A percentile compares a stretch with the other conserved stretches of the same genome.
phyloP scores from a whole-genome alignment of 73 alveolate genomes.

The Paramecium sexaurelia region DNA sequence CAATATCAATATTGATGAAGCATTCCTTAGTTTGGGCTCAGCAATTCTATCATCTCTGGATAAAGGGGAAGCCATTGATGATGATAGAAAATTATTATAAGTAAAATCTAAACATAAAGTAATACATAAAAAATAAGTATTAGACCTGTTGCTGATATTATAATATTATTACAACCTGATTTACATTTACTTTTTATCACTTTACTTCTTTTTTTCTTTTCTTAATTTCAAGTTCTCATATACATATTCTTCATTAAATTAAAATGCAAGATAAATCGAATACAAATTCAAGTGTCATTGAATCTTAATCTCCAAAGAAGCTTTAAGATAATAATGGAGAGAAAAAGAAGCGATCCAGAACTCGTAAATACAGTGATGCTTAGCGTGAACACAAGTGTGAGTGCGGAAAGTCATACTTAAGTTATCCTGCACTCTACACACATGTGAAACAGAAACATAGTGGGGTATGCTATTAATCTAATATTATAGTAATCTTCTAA shows the following conservation, averaged over 20 bases:
- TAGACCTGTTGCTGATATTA: not conserved
- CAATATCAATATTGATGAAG: constrained; percentile 78
- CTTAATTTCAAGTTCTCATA: not conserved
- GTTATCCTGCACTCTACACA: constrained; percentile 99
- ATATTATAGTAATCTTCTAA: not conserved
- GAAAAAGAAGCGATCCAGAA: constrained; percentile 62
- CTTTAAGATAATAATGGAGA: not conserved
- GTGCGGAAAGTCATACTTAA: constrained; percentile 97
- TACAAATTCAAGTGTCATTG: constrained; percentile 12
- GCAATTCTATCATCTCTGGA: constrained; percentile 12
- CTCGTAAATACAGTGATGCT: constrained; percentile 65
- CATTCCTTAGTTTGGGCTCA: constrained; percentile 47
- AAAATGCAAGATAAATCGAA: not conserved
- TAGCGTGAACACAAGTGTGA: constrained; percentile 88
- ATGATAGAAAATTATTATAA: not conserved
- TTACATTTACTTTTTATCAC: not conserved
- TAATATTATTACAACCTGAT: not conserved
- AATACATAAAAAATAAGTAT: not conserved
- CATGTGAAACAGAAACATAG: constrained; percentile 97
- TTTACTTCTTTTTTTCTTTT: not conserved
- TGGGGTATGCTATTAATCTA: constrained; percentile 63
- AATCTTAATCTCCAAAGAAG: not conserved
- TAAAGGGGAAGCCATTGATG: not conserved
- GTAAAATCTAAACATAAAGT: not conserved
- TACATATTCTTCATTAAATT: not conserved